Evolutionary conservation across 371 early-diverging fungal species (phyloP).

Genomic region (Rhizopus microsporus): DNA sequence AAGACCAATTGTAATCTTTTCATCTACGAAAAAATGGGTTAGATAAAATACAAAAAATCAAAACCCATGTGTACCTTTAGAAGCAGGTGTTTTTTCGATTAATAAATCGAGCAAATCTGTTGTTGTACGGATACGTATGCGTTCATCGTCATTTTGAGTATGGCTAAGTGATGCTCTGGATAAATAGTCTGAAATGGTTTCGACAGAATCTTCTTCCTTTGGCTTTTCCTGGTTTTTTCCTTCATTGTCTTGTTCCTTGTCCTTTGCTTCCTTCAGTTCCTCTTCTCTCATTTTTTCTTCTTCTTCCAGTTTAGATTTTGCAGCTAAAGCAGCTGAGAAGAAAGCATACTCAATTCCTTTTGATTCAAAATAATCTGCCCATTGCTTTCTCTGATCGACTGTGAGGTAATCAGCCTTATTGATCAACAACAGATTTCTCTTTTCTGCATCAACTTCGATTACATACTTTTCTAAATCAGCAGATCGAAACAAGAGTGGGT

Average conservation of each 20-base stretch:
- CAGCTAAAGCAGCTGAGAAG: constrained; percentile 83
- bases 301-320: constrained; percentile 58
- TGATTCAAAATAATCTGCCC: constrained; percentile 90
- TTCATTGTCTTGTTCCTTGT: constrained; percentile 21
- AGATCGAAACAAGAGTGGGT: constrained; percentile 94
- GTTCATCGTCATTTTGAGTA: constrained; percentile 36
- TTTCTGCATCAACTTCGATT: constrained; percentile 81
- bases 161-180: constrained; percentile 14
- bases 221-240: constrained; percentile 31
- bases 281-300: constrained; percentile 33
- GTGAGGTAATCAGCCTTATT: constrained; percentile 99
- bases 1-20: constrained; percentile 87
- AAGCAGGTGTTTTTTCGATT: constrained; percentile 40
- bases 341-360: constrained; percentile 84
- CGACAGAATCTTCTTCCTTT: constrained; percentile 38
- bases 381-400: constrained; percentile 58
- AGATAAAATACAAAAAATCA: too few species aligned
- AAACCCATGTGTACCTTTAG: constrained; percentile 8
- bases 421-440: constrained; percentile 85
- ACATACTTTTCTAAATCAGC: constrained; percentile 94
- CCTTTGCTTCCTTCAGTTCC: constrained; percentile 36
- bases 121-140: constrained; percentile 50
- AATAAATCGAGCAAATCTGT: constrained; percentile 47
- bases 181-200: constrained; percentile 28
- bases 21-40: constrained; percentile 13